Evolutionary conservation across 2,329 filamentous ascomycete species (phyloP).

Genomic region (Reticulascus tulasneorum): DNA sequence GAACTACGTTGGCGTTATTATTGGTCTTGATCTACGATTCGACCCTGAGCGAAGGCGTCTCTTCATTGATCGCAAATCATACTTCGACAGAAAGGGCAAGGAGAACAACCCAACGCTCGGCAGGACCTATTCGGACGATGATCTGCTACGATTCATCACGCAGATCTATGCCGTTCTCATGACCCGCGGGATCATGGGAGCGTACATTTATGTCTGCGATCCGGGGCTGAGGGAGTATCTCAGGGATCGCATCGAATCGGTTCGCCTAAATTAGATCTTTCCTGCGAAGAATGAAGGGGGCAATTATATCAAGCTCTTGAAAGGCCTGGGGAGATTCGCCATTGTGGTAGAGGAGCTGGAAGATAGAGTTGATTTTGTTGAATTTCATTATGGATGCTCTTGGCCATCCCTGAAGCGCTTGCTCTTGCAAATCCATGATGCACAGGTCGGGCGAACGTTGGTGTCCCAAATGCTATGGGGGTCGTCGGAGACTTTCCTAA

Average conservation of each 20-base stretch:
- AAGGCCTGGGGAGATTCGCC: too few relatives aligned
- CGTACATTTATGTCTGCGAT: neutral
- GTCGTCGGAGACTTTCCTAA: too few relatives aligned
- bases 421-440: too few relatives aligned
- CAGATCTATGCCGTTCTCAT: neutral
- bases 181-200: neutral
- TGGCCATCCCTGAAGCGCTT: too few relatives aligned
- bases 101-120: neutral
- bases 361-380: too few relatives aligned
- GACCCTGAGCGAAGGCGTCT: neutral
- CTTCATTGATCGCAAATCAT: neutral
- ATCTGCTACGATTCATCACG: neutral
- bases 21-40: neutral
- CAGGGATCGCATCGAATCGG: neutral
- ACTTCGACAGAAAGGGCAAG: constrained; percentile 1
- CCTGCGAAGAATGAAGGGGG: too few relatives aligned
- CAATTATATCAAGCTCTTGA: too few relatives aligned
- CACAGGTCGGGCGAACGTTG: too few relatives aligned
- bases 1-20: neutral
- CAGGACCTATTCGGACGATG: neutral
- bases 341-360: too few relatives aligned
- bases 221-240: neutral
- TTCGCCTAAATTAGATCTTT: too few relatives aligned
- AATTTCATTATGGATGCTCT: too few relatives aligned
- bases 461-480: too few relatives aligned